Conservation (phyloP, 176 grass and related monocot species). For the Panicum miliaceum region DNA sequence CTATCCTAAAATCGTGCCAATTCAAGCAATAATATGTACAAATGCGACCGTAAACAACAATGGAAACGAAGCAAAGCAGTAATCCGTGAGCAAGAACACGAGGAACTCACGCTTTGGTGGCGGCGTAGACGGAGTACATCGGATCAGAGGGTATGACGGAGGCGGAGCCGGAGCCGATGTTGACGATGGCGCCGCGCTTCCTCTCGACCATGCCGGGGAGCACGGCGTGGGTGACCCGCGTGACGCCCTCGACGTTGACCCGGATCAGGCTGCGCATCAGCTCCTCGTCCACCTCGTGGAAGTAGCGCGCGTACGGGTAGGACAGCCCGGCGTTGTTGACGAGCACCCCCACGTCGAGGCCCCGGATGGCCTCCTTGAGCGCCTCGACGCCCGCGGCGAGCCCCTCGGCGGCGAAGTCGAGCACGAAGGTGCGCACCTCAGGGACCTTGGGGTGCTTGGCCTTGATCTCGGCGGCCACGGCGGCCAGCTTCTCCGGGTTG, state of each 20-base stretch:
- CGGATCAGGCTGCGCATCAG: constrained; percentile 72
- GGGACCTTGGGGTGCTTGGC: constrained; percentile 48
- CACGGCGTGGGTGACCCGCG: constrained; percentile 80
- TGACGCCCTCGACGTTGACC: constrained; percentile 86
- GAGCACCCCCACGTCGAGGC: constrained; percentile 80
- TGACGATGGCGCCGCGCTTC: constrained; percentile 88
- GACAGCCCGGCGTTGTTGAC: constrained; percentile 89
- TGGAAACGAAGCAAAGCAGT: not conserved
- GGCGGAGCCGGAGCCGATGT: constrained; percentile 86
- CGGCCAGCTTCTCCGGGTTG: constrained; percentile 70
- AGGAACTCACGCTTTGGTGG: constrained; percentile 77
- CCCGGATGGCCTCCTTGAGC: constrained; percentile 61
- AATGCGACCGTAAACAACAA: not conserved
- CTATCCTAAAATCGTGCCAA: constrained; percentile 9
- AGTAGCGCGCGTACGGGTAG: constrained; percentile 94
- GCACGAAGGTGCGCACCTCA: constrained; percentile 71
- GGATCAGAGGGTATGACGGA: constrained; percentile 81
- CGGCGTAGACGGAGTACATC: constrained; percentile 89
- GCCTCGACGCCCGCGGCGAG: constrained; percentile 62
- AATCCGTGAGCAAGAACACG: not conserved
- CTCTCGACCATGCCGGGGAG: constrained; percentile 82
- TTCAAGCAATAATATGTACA: not conserved
- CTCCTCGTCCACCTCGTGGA: constrained; percentile 97
- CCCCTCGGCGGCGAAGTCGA: constrained; percentile 67
- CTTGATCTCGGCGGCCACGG: constrained; percentile 69